Base-by-base conservation (phyloP, 2,329 filamentous ascomycete genomes). In the Colletotrichum tropicale region DNA sequence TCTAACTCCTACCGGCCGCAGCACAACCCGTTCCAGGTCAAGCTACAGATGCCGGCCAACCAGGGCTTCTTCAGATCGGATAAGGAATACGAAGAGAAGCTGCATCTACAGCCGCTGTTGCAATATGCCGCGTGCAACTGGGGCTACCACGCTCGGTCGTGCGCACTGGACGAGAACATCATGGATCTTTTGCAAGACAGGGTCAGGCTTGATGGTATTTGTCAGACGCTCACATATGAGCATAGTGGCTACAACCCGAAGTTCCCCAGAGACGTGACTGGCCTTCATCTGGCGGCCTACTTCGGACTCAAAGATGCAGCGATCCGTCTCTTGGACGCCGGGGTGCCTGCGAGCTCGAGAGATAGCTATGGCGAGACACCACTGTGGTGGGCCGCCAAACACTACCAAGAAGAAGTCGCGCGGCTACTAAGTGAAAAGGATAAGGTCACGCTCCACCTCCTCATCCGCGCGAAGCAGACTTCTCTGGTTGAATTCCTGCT, bases 1-100 rank as follows among this genome's bases (percentile, higher is more conserved):
- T 24, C 26, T 15, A 3, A 34, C n/a, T 15, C 30, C n/a, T 62
- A 62, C 12, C 58, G 1, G n/a, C 58, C 58, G 18, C 28, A 30
- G 30, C 30, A 34, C 28, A 62, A 30, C 8, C 7, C 2, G 5
- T 62, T 62, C 9, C 58, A 62, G 18, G 58, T 62, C 58, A 62
- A 36, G 58, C 30, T 62, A 6, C 58, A 62, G 28, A 62, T 62
- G 58, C 30, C 58, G 6, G 30, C 58, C 12, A 62, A 62, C 7
- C 30, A 62, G 30, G 58, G 28, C 1, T 62, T 62, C 30, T 62
- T 62, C 58, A 30, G 32, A 1, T 62, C 58, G 0, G 21, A 0
- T 2, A 24, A 3, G 8, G 58, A 34, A 30, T 21, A 62, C 30
- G 58, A 62, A 3, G 58, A 62, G n/a, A 62, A 62, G 1, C 5